phyloP scores from a whole-genome alignment of 352 stramenopile species.

The Pythium myriotylum region DNA sequence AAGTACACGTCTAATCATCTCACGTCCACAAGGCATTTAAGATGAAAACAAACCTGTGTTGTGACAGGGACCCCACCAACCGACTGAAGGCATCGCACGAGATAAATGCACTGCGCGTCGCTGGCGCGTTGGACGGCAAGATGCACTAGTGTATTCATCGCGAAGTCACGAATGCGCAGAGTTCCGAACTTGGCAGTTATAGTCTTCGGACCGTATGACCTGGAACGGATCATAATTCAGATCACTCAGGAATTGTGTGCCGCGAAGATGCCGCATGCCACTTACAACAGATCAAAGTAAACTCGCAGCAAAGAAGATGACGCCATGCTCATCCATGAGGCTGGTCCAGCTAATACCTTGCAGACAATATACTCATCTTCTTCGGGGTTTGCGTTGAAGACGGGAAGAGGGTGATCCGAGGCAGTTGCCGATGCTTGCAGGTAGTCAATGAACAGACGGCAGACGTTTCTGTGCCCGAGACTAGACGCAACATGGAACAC shows the following conservation, averaged over 20 bases:
- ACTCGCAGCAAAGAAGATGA: slow-evolving; percentile 44
- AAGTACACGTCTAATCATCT: not conserved
- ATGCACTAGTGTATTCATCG: slow-evolving; percentile 64
- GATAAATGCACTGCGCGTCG: slow-evolving; percentile 47
- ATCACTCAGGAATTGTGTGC: too few relatives aligned
- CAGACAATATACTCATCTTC: slow-evolving; percentile 4
- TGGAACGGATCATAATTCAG: too few relatives aligned
- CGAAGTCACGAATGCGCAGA: slow-evolving; percentile 51
- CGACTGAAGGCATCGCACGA: slow-evolving; percentile 45
- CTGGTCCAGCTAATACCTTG: slow-evolving; percentile 2
- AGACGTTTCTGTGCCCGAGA: slow-evolving; percentile 48
- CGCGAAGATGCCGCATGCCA: too few relatives aligned
- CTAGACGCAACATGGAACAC: slow-evolving; percentile 47
- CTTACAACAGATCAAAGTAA: slow-evolving; percentile 51
- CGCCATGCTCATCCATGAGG: slow-evolving; percentile 43
- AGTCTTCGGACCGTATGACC: slow-evolving; percentile 28
- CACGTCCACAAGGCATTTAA: not conserved
- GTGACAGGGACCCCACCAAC: slow-evolving; percentile 43
- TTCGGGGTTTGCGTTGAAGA: not conserved
- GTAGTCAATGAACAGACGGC: slow-evolving; percentile 22
- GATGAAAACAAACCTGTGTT: slow-evolving; percentile 34
- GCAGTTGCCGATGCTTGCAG: not conserved
- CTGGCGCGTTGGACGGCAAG: slow-evolving; percentile 41
- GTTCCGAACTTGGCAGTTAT: slow-evolving; percentile 48
- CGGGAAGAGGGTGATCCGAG: too few relatives aligned